Base-by-base conservation (phyloP, 495 filamentous ascomycete species). In the Cladorrhinum samala region DNA sequence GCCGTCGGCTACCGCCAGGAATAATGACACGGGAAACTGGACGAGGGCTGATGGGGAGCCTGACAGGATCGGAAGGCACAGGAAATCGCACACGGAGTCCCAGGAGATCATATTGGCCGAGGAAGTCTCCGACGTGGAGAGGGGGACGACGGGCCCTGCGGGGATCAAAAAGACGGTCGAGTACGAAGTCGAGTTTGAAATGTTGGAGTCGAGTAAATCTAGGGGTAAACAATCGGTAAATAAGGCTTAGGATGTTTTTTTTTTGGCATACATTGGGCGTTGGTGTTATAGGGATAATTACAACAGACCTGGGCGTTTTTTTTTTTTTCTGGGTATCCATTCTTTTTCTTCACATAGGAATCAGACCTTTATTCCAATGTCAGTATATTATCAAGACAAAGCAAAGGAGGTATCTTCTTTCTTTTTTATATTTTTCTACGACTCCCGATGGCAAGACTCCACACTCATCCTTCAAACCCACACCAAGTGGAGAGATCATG, bases 141-240 rank as follows among this genome's bases (percentile, higher is more conserved):
- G 13, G n/a, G 17, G 17, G 39, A 41, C 5, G 39, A 9, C 5
- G 39, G n/a, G 13, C n/a, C 17, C n/a, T 4, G 17, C 7, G 19
- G 49, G 49, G 19, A 54, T 54, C 41, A 46, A 50, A 24, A 50
- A 54, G 52, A 54, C 56, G 46, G 47, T 58, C 11, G 33, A 36
- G 23, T 55, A 54, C 23, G 52, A 52, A 13, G 52, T 54, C 11
- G 52, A 58, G 43, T 58, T 50, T 37, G 56, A 33, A 25, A n/a
- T 23, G 23, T 13, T 47, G 27, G 27, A 33, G 27, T 11, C 27
- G 27, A n/a, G n/a, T n/a, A n/a, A n/a, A n/a, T n/a, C n/a, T n/a
- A n/a, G n/a, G n/a, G n/a, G n/a, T n/a, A n/a, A n/a, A n/a, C 8
- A 19, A 19, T 16, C 8, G 40, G 40, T 6, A 8, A 43, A 47